Evolutionary conservation across 2,329 filamentous ascomycete genomes (phyloP), one percentile per base, ranked within the genome.

Genomic region (Paramyrothecium roridum): DNA sequence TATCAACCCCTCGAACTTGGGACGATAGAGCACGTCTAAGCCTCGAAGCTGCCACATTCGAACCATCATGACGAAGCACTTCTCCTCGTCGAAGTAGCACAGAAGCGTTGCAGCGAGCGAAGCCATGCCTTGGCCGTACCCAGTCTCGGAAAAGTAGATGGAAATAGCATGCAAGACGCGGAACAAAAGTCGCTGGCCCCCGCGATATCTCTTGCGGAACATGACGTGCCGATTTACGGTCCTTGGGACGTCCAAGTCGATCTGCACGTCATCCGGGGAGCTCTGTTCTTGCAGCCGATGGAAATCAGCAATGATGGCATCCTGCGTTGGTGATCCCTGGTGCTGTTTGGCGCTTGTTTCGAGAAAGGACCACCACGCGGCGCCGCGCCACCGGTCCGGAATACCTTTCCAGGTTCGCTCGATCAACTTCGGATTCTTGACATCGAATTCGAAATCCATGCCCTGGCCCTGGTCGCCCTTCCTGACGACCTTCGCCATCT

Each of bases 61-160:
- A n/a, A 96, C 93, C 53, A 98, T 77, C 95, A 99, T 98, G 50
- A 98, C 85, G 65, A 99, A 99, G 7, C 91, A 87, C 63, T 86
- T 86, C 71, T 97, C 95, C 72, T 99, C 95, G 61, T 98, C 93
- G 71, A 93, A 99, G 70, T 99, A 99, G 69, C 93, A 96, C 8
- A 99, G 83, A 20, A 99, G 78, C 1, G 95, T 98, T 1, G 93
- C 93, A 2, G 91, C 93, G 43, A 98, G 78, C 21, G 92, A 90
- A 17, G 93, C 95, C 95, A 99, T 99, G 53, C 95, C 95, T 73
- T 99, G 95, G 1, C 98, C 95, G 70, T 99, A 99, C 26, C 95
- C 95, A 7, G 90, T 95, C 22, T 90, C 88, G 0, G 91, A 90
- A 61, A 93, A 93, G 70, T 97, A 96, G 12, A 99, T 82, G 19